These are phyloP conservation scores for Ceratobasidium sp. DNA, from an alignment of 1,284 basidiomycete genomes.

Conservation along the genomic window DNA sequence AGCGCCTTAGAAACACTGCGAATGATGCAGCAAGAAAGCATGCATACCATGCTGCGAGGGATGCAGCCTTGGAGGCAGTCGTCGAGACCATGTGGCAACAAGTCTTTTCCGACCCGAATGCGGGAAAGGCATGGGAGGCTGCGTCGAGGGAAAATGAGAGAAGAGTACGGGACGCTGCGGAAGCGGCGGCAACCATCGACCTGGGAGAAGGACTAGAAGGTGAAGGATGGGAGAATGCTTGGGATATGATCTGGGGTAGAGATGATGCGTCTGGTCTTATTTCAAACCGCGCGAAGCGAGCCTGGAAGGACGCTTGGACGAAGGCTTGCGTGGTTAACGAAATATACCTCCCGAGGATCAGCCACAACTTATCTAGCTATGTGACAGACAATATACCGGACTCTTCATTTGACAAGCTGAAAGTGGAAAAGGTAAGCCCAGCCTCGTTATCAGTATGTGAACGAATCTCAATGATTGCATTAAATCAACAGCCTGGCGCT, in stretches of 20 bases:
- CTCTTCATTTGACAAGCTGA: not conserved
- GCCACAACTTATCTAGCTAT: not conserved
- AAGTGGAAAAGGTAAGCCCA: not conserved
- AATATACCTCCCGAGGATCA: not conserved
- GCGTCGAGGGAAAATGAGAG: not conserved
- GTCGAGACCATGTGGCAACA: conserved; percentile 10
- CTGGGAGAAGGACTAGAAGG: not conserved
- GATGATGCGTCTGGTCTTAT: not conserved
- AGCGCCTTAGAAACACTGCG: not conserved
- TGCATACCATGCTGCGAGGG: conserved; percentile 18
- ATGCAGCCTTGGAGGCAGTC: conserved; percentile 15
- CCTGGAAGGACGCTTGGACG: conserved; percentile 17
- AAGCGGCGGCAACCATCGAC: not conserved
- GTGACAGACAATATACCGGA: conserved; percentile 1
- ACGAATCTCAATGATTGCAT: not conserved
- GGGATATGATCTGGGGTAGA: not conserved
- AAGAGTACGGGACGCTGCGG: conserved; percentile 4
- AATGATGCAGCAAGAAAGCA: not conserved
- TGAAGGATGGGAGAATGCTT: conserved; percentile 7
- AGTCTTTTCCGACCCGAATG: not conserved
- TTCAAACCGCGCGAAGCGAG: not conserved
- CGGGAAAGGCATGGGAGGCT: conserved; percentile 15
- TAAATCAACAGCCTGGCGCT: too few species aligned
- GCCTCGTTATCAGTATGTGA: not conserved
- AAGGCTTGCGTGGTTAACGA: conserved; percentile 11